A percentile compares a stretch with the other conserved stretches of the same genome.
Evolutionary conservation across 2,329 filamentous ascomycete genomes (phyloP).

Genomic region (Fusarium sp.): DNA sequence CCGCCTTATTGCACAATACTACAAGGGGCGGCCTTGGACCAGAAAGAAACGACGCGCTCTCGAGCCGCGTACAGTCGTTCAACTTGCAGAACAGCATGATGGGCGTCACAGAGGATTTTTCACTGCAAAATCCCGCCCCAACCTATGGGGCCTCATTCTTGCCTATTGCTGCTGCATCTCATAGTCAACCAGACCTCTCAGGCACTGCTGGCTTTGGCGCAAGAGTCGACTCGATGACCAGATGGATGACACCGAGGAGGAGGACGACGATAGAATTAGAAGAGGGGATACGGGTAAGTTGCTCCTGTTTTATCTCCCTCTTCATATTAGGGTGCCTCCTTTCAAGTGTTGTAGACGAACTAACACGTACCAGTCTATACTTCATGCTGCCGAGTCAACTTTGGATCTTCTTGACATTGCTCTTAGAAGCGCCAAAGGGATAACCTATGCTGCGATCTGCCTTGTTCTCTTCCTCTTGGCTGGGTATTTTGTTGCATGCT

Average conservation of each 20-base stretch:
- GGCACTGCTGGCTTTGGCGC: slow-evolving; percentile 3
- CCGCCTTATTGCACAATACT: not conserved
- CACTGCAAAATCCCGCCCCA: not conserved
- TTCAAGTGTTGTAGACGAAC: not conserved
- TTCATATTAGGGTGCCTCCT: not conserved
- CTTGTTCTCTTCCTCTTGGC: not conserved
- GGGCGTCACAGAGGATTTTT: not conserved
- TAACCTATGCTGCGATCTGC: not conserved
- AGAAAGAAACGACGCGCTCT: not conserved
- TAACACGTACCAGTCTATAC: not conserved
- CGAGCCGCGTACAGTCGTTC: not conserved
- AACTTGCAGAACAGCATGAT: not conserved
- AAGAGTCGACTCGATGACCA: slow-evolving; percentile 6
- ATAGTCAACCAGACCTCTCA: slow-evolving; percentile 16
- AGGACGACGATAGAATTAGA: slow-evolving; percentile 6
- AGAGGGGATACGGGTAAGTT: not conserved
- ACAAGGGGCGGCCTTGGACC: not conserved
- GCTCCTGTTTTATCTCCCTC: not conserved
- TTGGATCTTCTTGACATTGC: not conserved
- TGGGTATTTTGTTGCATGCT: not conserved
- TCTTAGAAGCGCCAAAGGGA: not conserved
- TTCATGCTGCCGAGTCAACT: not conserved
- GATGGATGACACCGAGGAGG: slow-evolving; percentile 3
- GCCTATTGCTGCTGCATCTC: not conserved
- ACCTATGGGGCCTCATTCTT: not conserved